Evolutionary conservation across 805 yeast genomes (phyloP).

Genomic region (Pichia ethanolica): DNA sequence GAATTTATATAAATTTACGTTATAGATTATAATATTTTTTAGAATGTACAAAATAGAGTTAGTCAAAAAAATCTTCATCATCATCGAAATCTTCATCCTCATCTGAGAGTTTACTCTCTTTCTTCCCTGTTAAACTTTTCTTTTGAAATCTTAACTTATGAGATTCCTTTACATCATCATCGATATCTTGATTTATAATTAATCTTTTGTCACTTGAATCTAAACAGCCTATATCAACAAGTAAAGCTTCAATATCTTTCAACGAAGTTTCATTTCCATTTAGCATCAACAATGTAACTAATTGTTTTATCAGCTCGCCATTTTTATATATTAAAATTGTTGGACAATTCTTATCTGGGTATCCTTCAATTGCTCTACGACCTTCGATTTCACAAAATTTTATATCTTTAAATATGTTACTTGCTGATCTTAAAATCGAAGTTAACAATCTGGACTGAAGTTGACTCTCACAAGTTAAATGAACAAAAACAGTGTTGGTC

Average conservation of each 20-base stretch:
- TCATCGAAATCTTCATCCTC: slow-evolving; percentile 30
- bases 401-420: slow-evolving; percentile 67
- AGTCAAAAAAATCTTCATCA: slow-evolving; percentile 46
- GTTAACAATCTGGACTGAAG: slow-evolving; percentile 69
- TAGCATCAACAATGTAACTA: slow-evolving; percentile 67
- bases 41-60: not conserved
- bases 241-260: slow-evolving; percentile 63
- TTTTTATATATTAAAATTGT: slow-evolving; percentile 78
- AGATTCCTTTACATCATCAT: slow-evolving; percentile 49
- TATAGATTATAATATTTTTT: too few relatives aligned
- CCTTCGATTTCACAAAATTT: slow-evolving; percentile 93
- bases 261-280: slow-evolving; percentile 76
- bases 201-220: slow-evolving; percentile 62
- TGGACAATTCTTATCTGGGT: slow-evolving; percentile 87
- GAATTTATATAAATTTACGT: slow-evolving; percentile 18
- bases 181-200: slow-evolving; percentile 46
- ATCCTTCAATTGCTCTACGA: slow-evolving; percentile 82
- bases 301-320: slow-evolving; percentile 72
- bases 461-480: slow-evolving; percentile 60
- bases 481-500: slow-evolving; percentile 62
- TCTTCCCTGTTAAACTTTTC: slow-evolving; percentile 41
- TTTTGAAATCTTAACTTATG: slow-evolving; percentile 47
- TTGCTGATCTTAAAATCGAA: slow-evolving; percentile 48
- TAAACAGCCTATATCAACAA: slow-evolving; percentile 63
- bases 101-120: slow-evolving; percentile 21